Base-by-base conservation (phyloP, 1,139 yeast genomes). In the Blastobotrys aristatus region DNA sequence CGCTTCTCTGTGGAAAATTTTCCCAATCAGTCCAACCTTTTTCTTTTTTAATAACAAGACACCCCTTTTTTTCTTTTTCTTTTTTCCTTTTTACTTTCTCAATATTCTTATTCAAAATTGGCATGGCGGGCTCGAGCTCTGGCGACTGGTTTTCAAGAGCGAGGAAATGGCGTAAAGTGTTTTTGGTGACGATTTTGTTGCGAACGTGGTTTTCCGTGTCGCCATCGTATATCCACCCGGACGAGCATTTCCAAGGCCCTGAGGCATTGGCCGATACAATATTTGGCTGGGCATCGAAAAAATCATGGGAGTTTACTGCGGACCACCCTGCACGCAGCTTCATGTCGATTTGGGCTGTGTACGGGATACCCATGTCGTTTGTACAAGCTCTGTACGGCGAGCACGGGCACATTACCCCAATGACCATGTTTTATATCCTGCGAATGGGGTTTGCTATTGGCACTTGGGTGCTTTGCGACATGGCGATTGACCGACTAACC, bases 201-300 rank as follows among this genome's bases (percentile, higher is more conserved):
- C 66, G 89, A 46, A 68, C 84, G 34, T 67, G 77, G 27, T 70
- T 88, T 42, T 81, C 87, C 0, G 63, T 85, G 1, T 79, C 84
- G 43, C 76, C 84, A 37, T 87, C 97, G 0, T 94, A 94, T 62
- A 82, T 94, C 43, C 99, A 94, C 58, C 98, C 98, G 0, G 99
- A 94, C 70, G 99, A 94, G 67, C 96, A 90, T 64, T 87, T 88
- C 63, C 99, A 94, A 64, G 79, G 84, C 20, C 75, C 94, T 30
- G 95, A 89, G 61, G 82, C 86, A 0, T 62, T 92, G 17, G 73
- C 83, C 4, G 65, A 69, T 55, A 64, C 59, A 61, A 63, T 80
- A 29, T 71, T 76, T 46, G 76, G 76, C 4, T 77, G 72, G 67
- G 67, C 74, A 35, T 76, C 80, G 1, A 73, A 77, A 24, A 61